Percentiles rank a stretch among this genome's conserved stretches.
Evolutionary conservation across 345 rosid species (phyloP).

Genomic region (Bruguiera gymnorhiza): DNA sequence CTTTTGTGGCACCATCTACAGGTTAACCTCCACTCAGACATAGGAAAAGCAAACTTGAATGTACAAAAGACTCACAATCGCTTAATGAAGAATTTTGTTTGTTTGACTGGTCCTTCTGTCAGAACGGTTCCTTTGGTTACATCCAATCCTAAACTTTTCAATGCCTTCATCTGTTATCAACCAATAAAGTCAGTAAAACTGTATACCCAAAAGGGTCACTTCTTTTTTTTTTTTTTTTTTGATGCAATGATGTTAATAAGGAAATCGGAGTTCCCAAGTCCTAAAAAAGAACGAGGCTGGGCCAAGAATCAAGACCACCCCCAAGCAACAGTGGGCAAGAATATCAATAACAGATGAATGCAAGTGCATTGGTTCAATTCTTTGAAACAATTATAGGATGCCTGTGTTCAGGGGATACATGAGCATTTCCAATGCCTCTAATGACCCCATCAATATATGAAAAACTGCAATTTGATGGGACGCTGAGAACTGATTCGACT

Average conservation of each 20-base stretch:
- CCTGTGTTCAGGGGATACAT: background rate
- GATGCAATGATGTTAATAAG: background rate
- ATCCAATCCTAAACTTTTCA: slow-evolving; percentile 86
- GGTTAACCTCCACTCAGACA: background rate
- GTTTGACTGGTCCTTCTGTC: slow-evolving; percentile 74
- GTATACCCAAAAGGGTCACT: background rate
- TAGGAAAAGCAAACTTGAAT: background rate
- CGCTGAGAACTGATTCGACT: no score
- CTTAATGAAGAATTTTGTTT: slow-evolving; percentile 69
- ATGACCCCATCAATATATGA: background rate
- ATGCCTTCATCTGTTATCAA: slow-evolving; percentile 63
- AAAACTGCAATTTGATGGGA: no score
- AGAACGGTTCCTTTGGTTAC: slow-evolving; percentile 78
- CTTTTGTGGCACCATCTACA: background rate
- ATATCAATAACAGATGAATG: background rate
- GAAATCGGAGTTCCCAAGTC: slow-evolving; percentile 1
- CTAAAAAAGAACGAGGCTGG: background rate
- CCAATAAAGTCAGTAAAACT: slow-evolving; percentile 9
- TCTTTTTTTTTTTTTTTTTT: background rate
- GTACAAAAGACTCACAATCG: slow-evolving; percentile 53
- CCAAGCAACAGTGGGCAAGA: background rate
- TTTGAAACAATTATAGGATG: background rate
- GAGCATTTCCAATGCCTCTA: background rate
- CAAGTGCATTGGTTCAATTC: background rate
- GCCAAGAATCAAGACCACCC: background rate